phyloP scores from a whole-genome alignment of 768 basidiomycete genomes.

The Termitomyces sp. region DNA sequence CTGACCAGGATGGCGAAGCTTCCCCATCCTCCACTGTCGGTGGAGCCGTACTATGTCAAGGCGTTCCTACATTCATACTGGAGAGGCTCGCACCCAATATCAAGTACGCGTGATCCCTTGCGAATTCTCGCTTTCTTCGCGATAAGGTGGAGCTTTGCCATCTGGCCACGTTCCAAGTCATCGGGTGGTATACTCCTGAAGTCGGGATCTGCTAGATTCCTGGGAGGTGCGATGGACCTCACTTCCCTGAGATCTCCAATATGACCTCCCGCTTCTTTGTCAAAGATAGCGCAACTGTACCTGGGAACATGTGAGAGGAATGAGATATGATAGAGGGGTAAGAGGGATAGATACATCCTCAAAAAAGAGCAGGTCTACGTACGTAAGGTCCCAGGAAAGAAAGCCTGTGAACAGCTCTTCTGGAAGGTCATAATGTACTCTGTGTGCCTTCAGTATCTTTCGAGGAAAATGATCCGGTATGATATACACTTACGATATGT shows the following conservation, averaged over 20 bases:
- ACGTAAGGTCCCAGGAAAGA: slow-evolving; percentile 11
- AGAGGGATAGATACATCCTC: background rate
- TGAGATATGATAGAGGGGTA: background rate
- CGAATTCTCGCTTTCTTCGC: slow-evolving; percentile 5
- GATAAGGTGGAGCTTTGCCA: slow-evolving; percentile 10
- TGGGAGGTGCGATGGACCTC: slow-evolving; percentile 6
- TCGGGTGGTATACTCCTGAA: slow-evolving; percentile 1
- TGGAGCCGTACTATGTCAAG: background rate
- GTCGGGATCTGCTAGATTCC: background rate
- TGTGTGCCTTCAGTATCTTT: background rate
- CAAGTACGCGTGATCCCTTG: slow-evolving; percentile 8
- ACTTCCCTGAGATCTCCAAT: slow-evolving; percentile 5
- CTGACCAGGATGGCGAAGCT: slow-evolving; percentile 8
- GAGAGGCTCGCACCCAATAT: slow-evolving; percentile 3
- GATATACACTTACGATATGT: slow-evolving; percentile 5
- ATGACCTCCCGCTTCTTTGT: slow-evolving; percentile 6
- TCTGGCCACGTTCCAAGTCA: slow-evolving; percentile 10
- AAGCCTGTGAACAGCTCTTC: slow-evolving; percentile 5
- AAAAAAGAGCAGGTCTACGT: background rate
- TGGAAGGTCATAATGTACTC: slow-evolving; percentile 5
- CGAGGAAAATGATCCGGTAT: background rate
- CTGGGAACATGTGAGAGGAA: background rate
- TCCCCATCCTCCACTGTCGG: slow-evolving; percentile 5
- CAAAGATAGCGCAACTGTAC: slow-evolving; percentile 10
- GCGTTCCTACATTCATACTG: background rate